These are phyloP conservation scores for Crithidia sp. DNA, from an alignment of 208 protist species.

Conservation along the genomic window DNA sequence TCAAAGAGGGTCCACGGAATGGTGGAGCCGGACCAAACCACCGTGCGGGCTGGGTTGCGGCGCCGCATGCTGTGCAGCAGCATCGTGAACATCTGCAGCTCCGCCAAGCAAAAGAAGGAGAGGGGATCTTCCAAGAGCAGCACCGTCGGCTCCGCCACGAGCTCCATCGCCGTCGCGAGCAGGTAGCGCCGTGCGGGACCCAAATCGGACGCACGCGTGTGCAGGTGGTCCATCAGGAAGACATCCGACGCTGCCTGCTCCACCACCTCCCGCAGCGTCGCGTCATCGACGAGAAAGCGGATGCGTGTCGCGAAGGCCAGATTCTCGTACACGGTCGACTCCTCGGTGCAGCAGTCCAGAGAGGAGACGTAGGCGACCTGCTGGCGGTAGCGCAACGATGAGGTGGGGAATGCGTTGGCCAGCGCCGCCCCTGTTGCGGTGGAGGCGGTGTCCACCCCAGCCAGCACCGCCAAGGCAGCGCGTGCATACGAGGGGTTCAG, in stretches of 20 bases:
- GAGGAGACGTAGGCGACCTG: slow-evolving; percentile 44
- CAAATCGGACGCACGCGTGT: slow-evolving; percentile 5
- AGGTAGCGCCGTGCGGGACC: slow-evolving; percentile 33
- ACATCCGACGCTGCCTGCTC: slow-evolving; percentile 60
- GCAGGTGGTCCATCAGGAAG: slow-evolving; percentile 51
- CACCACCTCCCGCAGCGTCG: slow-evolving; percentile 63
- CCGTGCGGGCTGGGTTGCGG: slow-evolving; percentile 16
- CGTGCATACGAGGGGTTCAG: slow-evolving; percentile 42
- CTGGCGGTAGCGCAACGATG: slow-evolving; percentile 24
- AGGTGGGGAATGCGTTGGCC: slow-evolving; percentile 37
- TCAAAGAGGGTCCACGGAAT: slow-evolving; percentile 50
- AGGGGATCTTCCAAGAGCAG: slow-evolving; percentile 66
- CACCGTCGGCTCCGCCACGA: slow-evolving; percentile 53
- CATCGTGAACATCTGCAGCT: slow-evolving; percentile 61
- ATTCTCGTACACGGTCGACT: slow-evolving; percentile 67
- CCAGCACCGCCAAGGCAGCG: slow-evolving; percentile 26
- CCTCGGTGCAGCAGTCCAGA: slow-evolving; percentile 61
- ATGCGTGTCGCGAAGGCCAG: slow-evolving; percentile 57
- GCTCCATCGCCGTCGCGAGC: slow-evolving; percentile 61
- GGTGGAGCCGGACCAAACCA: slow-evolving; percentile 19
- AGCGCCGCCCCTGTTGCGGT: slow-evolving; percentile 55
- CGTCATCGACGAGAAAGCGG: slow-evolving; percentile 51
- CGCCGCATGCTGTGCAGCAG: slow-evolving; percentile 60
- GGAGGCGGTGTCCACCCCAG: slow-evolving; percentile 63
- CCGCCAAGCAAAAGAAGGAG: slow-evolving; percentile 40